phyloP scores from a whole-genome alignment of 768 basidiomycete genomes.

The Boletus sp. region DNA sequence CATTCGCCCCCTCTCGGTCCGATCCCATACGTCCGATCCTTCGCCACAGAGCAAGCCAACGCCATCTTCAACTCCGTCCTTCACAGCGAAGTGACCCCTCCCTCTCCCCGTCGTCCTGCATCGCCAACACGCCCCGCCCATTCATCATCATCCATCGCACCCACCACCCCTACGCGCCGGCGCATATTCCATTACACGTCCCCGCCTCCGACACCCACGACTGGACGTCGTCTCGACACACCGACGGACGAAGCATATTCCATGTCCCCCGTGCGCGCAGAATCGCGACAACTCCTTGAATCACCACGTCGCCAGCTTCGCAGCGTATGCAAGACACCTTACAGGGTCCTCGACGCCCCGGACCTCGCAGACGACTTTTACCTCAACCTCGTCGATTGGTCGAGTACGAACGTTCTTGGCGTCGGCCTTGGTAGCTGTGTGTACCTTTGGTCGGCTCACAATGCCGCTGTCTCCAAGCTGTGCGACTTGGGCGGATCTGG shows the following conservation, averaged over 20 bases:
- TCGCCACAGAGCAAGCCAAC: constrained; percentile 72
- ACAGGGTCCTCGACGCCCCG: constrained; percentile 94
- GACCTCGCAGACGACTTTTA: constrained; percentile 99
- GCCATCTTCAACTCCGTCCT: constrained; percentile 75
- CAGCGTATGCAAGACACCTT: constrained; percentile 90
- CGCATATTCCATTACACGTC: constrained; percentile 71
- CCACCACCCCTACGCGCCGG: constrained; percentile 47
- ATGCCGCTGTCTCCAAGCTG: constrained; percentile 87
- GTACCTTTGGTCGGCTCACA: constrained; percentile 96
- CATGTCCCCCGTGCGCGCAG: constrained; percentile 83
- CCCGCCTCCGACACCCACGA: constrained; percentile 52
- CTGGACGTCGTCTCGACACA: constrained; percentile 61
- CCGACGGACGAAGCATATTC: constrained; percentile 89
- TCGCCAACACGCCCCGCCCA: constrained; percentile 56
- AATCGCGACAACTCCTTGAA: constrained; percentile 78
- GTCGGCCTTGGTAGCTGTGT: constrained; percentile 92
- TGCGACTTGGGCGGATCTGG: constrained; percentile 68
- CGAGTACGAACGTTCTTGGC: constrained; percentile 89
- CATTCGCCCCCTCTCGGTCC: constrained; percentile 14
- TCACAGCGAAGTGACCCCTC: constrained; percentile 75
- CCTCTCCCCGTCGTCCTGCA: constrained; percentile 57
- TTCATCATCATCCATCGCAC: constrained; percentile 37
- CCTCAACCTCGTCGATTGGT: constrained; percentile 97
- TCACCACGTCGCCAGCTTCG: constrained; percentile 80
- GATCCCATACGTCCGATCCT: constrained; percentile 14